These are phyloP conservation scores for Vicia sativa DNA, from an alignment of 306 rosid genomes.

Conservation along the genomic window DNA sequence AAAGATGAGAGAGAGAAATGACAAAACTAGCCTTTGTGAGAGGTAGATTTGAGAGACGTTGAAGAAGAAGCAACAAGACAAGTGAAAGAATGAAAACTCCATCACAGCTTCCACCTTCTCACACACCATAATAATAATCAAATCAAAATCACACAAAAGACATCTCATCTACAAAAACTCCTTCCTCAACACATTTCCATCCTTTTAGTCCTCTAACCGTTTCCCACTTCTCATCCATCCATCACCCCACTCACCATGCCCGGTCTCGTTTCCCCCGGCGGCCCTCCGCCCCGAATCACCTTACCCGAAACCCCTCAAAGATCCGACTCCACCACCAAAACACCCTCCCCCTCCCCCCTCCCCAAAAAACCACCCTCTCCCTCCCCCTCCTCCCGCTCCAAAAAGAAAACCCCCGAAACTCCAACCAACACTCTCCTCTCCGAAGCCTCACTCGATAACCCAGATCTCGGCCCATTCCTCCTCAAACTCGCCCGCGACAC, in stretches of 20 bases:
- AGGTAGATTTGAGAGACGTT: not conserved
- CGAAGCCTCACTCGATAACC: conserved; percentile 84
- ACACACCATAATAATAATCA: not conserved
- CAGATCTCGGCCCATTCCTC: conserved; percentile 98
- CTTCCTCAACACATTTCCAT: not conserved
- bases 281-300: conserved; percentile 62
- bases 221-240: not conserved
- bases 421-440: conserved; percentile 55
- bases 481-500: conserved; percentile 90
- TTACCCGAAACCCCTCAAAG: conserved; percentile 62
- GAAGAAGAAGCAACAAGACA: not conserved
- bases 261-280: conserved; percentile 80
- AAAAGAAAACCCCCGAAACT: conserved; percentile 65
- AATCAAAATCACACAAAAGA: not conserved
- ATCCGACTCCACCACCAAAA: conserved; percentile 61
- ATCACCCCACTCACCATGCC: conserved; percentile 56
- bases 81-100: not conserved
- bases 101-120: conserved; percentile 7
- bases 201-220: not conserved
- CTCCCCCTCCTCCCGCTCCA: conserved; percentile 76
- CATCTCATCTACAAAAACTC: not conserved
- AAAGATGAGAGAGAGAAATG: not conserved
- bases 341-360: conserved; percentile 81
- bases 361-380: conserved; percentile 76
- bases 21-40: not conserved